Evolutionary conservation across 768 basidiomycete genomes (phyloP).

Genomic region (Amanita rubescens): DNA sequence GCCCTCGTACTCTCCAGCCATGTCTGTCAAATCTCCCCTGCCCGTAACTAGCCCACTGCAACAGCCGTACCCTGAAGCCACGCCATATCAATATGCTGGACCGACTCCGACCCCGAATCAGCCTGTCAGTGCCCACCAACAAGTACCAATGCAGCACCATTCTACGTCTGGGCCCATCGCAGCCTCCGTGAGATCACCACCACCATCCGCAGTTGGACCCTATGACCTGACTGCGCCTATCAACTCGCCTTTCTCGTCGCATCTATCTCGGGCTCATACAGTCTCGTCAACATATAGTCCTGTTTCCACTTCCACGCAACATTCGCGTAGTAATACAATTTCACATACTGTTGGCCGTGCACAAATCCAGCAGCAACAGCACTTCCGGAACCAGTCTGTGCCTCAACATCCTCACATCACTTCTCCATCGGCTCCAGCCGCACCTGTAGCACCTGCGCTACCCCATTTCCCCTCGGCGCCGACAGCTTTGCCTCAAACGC

Average conservation of each 20-base stretch:
- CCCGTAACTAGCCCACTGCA: not conserved
- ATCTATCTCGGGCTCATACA: not conserved
- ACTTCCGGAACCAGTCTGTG: constrained; percentile 2
- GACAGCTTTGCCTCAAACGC: constrained; percentile 45
- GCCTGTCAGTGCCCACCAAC: not conserved
- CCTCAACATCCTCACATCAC: constrained; percentile 11
- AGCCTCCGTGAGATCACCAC: not conserved
- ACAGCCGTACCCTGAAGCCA: constrained; percentile 17
- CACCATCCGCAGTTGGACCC: not conserved
- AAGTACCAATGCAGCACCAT: not conserved
- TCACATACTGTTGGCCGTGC: constrained; percentile 9
- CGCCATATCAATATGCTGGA: constrained; percentile 22
- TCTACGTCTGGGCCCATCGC: not conserved
- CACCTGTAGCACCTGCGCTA: constrained; percentile 28
- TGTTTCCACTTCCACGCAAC: constrained; percentile 14
- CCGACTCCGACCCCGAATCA: constrained; percentile 21
- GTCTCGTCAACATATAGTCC: constrained; percentile 14
- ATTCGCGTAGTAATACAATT: constrained; percentile 28
- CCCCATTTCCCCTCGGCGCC: constrained; percentile 64
- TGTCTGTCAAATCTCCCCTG: not conserved
- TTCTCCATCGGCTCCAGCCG: constrained; percentile 17
- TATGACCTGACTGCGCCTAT: not conserved
- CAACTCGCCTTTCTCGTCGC: not conserved
- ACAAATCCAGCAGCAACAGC: constrained; percentile 18
- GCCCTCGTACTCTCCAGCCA: constrained; percentile 1